Evolutionary conservation across 495 filamentous ascomycete species (phyloP).

Genomic region (Lophium mytilinum): DNA sequence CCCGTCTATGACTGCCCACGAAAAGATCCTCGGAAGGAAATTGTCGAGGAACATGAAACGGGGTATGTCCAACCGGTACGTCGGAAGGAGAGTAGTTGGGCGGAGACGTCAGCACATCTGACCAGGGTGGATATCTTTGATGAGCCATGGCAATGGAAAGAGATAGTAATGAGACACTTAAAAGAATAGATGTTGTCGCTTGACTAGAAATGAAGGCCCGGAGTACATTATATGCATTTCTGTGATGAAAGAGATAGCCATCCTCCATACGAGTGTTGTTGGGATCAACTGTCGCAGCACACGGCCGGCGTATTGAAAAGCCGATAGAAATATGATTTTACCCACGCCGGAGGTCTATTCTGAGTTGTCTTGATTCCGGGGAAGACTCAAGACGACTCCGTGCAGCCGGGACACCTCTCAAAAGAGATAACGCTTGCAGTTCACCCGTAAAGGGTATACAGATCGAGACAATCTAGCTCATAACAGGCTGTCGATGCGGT

Average conservation of each 20-base stretch:
- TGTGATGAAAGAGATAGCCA: background rate
- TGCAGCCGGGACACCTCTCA: background rate
- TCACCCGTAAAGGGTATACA: too few species aligned
- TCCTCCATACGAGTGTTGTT: background rate
- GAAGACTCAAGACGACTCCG: background rate
- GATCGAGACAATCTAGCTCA: too few species aligned
- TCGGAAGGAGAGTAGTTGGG: slow-evolving; percentile 21
- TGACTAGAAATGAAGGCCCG: background rate
- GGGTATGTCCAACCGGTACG: slow-evolving; percentile 10
- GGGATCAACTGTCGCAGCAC: background rate
- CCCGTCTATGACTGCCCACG: slow-evolving; percentile 17
- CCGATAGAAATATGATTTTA: background rate
- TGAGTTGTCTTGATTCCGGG: background rate
- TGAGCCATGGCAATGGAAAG: slow-evolving; percentile 17
- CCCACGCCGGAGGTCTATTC: background rate
- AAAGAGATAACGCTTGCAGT: too few species aligned
- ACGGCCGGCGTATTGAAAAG: background rate
- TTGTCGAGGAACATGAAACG: slow-evolving; percentile 16
- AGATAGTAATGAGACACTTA: background rate
- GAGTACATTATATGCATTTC: background rate
- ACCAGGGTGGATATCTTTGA: slow-evolving; percentile 23
- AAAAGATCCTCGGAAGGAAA: slow-evolving; percentile 18
- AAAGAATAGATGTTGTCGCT: background rate
- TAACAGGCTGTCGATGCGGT: background rate
- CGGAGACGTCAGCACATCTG: slow-evolving; percentile 22